These are phyloP conservation scores for Ascochyta pisi DNA, from an alignment of 2,329 filamentous ascomycete genomes.

Conservation along the genomic window DNA sequence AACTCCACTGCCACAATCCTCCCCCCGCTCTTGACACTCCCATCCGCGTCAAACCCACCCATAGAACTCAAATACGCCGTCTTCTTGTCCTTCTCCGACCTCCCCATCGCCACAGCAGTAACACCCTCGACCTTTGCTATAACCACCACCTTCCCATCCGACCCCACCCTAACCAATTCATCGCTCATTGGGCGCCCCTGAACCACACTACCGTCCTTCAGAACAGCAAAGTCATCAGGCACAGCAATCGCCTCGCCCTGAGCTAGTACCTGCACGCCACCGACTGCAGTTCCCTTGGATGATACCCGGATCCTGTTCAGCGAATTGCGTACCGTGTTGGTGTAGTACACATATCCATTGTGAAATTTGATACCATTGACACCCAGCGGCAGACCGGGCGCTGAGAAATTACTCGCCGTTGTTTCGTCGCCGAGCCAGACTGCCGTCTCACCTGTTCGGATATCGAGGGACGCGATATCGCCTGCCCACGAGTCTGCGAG, in stretches of 20 bases:
- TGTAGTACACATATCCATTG: constrained; percentile 24
- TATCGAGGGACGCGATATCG: constrained; percentile 23
- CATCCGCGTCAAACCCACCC: constrained; percentile 30
- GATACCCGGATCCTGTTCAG: constrained; percentile 24
- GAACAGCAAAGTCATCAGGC: constrained; percentile 31
- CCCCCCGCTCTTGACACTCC: constrained; percentile 29
- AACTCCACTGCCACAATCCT: constrained; percentile 31
- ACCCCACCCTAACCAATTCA: constrained; percentile 13
- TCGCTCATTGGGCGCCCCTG: constrained; percentile 18
- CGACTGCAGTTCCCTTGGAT: constrained; percentile 1
- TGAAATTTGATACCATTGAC: constrained; percentile 34
- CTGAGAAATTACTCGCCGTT: constrained; percentile 19
- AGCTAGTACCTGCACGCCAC: constrained; percentile 16
- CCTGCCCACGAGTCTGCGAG: constrained; percentile 33
- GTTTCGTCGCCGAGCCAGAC: constrained; percentile 22
- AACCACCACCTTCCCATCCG: constrained; percentile 16
- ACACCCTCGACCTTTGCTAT: constrained; percentile 22
- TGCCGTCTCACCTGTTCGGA: constrained; percentile 10
- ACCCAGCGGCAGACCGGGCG: constrained; percentile 19
- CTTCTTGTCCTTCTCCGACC: constrained; percentile 19
- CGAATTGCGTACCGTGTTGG: constrained; percentile 20
- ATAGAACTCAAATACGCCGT: constrained; percentile 34
- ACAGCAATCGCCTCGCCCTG: constrained; percentile 3
- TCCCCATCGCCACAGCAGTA: constrained; percentile 26
- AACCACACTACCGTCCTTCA: constrained; percentile 23